Percentiles rank a stretch among this genome's conserved stretches.
Evolutionary conservation across 192 early-diverging fungal species (phyloP).

Genomic region (Gamsiella multidivaricata): DNA sequence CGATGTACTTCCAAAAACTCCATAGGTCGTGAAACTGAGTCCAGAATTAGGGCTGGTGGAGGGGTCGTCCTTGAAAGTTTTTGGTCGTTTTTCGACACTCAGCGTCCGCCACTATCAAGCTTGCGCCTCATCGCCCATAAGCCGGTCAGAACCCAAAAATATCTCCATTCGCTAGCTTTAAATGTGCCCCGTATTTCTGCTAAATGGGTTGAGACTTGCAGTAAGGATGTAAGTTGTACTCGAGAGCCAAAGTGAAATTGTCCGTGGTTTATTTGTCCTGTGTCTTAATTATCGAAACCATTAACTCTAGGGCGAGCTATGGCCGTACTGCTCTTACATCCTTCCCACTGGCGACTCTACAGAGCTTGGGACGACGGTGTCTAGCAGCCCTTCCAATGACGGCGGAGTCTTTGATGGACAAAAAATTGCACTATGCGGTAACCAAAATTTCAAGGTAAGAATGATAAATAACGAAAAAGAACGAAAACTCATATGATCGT

Average conservation of each 20-base stretch:
- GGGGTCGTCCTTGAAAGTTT: constrained; percentile 18
- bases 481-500: background rate
- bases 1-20: background rate
- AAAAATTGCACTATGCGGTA: constrained; percentile 29
- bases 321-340: constrained; percentile 10
- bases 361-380: constrained; percentile 24
- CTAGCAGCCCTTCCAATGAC: constrained; percentile 4
- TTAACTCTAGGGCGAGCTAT: constrained; percentile 10
- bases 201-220: constrained; percentile 38
- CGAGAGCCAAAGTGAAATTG: background rate
- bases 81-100: background rate
- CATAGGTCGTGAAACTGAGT: background rate
- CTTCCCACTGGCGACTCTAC: constrained; percentile 31
- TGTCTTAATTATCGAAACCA: too few relatives aligned
- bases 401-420: constrained; percentile 23
- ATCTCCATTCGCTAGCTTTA: constrained; percentile 21
- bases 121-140: constrained; percentile 23
- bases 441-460: constrained; percentile 4
- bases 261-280: background rate
- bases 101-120: background rate
- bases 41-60: constrained; percentile 14
- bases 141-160: constrained; percentile 17
- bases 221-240: constrained; percentile 14
- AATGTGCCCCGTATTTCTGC: constrained; percentile 27
- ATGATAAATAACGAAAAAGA: background rate